Evolutionary conservation across 2,329 filamentous ascomycete genomes (phyloP), one percentile per base, ranked within the genome.

Genomic region (Colletotrichum sublineola): DNA sequence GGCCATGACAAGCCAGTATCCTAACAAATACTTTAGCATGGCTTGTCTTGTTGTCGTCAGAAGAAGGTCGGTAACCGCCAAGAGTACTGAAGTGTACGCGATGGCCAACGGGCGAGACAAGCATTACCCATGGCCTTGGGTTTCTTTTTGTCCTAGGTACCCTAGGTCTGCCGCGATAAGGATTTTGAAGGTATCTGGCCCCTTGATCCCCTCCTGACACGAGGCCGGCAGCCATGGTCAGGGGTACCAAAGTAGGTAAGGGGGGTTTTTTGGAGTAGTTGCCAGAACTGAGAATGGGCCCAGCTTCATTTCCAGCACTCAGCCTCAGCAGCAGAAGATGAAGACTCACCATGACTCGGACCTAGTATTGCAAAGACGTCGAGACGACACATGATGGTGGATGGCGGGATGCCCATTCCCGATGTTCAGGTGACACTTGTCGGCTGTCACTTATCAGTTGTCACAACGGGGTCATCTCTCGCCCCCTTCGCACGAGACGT

Each of bases 111-210:
- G 33, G 12, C 36, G n/a, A 33, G 12, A 48, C 20, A 62, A 38
- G 42, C 33, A 36, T 29, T n/a, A 31, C n/a, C 36, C 31, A 18
- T 48, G 42, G 31, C 15, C 42, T 33, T 57, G 53, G 24, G n/a
- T 52, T 46, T 36, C 42, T 33, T 36, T 42, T 36, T 52, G 24
- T 33, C 42, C 24, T 42, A 33, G 18, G 44, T 24, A 24, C 24
- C 53, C 58, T 63, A 46, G 18, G 36, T 63, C 36, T 52, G 36
- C 44, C 29, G 46, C 58, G 58, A 63, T 68, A 72, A 68, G 53
- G 38, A 29, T 38, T 46, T 18, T 40, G 53, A 31, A 40, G 6
- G n/a, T 38, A 31, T 48, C 29, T 24, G 33, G 12, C 68, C 50
- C 36, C 33, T 52, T 38, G 46, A 53, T 33, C 29, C 48, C 38